These are phyloP conservation scores for Microdochium bolleyi DNA, from an alignment of 2,329 filamentous ascomycete species.

Conservation along the genomic window DNA sequence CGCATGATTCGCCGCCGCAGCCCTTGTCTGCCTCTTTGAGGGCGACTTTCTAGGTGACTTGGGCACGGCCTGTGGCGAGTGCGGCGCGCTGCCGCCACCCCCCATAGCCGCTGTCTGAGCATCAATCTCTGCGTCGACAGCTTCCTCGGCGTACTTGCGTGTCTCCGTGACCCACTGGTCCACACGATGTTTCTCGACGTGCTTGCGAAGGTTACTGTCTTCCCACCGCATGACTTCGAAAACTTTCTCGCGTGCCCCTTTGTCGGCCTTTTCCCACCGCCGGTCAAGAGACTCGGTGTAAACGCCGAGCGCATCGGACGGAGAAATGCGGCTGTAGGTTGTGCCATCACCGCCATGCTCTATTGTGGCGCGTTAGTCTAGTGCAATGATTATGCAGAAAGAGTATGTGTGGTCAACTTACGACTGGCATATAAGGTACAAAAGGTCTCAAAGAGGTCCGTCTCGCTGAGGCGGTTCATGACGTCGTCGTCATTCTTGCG, in stretches of 20 bases:
- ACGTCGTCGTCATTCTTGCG: slow-evolving; percentile 65
- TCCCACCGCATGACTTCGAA: slow-evolving; percentile 66
- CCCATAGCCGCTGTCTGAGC: slow-evolving; percentile 14
- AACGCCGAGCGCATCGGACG: slow-evolving; percentile 49
- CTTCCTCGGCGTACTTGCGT: slow-evolving; percentile 16
- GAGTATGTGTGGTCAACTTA: slow-evolving; percentile 33
- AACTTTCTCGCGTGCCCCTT: slow-evolving; percentile 58
- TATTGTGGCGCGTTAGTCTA: slow-evolving; percentile 17
- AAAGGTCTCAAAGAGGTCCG: slow-evolving; percentile 61
- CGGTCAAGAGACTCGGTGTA: slow-evolving; percentile 54
- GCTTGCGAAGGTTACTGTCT: slow-evolving; percentile 55
- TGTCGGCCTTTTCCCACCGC: slow-evolving; percentile 50
- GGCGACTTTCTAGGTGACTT: background rate
- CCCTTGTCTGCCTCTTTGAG: background rate
- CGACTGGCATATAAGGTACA: slow-evolving; percentile 55
- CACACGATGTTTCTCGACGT: slow-evolving; percentile 61
- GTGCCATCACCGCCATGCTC: slow-evolving; percentile 30
- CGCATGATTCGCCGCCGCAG: background rate
- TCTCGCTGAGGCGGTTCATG: slow-evolving; percentile 52
- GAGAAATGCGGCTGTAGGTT: slow-evolving; percentile 36
- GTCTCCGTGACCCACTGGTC: slow-evolving; percentile 52
- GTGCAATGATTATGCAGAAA: slow-evolving; percentile 1
- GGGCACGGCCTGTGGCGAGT: background rate
- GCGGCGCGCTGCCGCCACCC: background rate
- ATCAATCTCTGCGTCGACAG: slow-evolving; percentile 18